These are phyloP conservation scores for Colletotrichum sp. DNA, from an alignment of 2,329 filamentous ascomycete species.

Conservation along the genomic window DNA sequence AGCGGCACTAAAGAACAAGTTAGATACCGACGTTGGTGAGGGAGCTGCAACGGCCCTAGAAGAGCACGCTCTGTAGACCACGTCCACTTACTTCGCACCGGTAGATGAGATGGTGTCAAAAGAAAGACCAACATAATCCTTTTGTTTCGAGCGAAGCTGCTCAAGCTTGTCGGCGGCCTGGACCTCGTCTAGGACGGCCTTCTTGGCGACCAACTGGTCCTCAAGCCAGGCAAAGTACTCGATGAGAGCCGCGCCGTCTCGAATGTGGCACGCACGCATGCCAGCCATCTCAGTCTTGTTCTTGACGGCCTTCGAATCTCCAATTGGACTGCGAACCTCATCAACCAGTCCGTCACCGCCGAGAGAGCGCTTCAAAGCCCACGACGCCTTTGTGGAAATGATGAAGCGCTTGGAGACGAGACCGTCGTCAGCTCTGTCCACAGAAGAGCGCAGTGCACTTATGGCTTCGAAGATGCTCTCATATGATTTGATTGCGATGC, in stretches of 20 bases:
- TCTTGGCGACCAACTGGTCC: slow-evolving; percentile 79
- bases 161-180: slow-evolving; percentile 92
- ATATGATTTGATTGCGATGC: slow-evolving; percentile 82
- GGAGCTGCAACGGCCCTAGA: background rate
- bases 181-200: slow-evolving; percentile 82
- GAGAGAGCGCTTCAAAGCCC: slow-evolving; percentile 86
- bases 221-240: slow-evolving; percentile 98
- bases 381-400: slow-evolving; percentile 88
- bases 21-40: background rate
- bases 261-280: slow-evolving; percentile 92
- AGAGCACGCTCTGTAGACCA: background rate
- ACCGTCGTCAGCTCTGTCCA: slow-evolving; percentile 13
- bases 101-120: slow-evolving; percentile 97
- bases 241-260: slow-evolving; percentile 88
- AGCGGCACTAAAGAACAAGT: slow-evolving; percentile 66
- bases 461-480: slow-evolving; percentile 80
- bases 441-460: slow-evolving; percentile 55
- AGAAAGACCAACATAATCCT: slow-evolving; percentile 86
- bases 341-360: slow-evolving; percentile 88
- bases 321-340: slow-evolving; percentile 84
- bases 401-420: slow-evolving; percentile 69
- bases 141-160: slow-evolving; percentile 68
- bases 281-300: slow-evolving; percentile 88
- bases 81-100: slow-evolving; percentile 67
- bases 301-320: slow-evolving; percentile 93